A percentile compares a stretch with the other conserved stretches of the same genome.
Evolutionary conservation across 164 flowering plant genomes (phyloP).

Genomic region (Annona squamosa): DNA sequence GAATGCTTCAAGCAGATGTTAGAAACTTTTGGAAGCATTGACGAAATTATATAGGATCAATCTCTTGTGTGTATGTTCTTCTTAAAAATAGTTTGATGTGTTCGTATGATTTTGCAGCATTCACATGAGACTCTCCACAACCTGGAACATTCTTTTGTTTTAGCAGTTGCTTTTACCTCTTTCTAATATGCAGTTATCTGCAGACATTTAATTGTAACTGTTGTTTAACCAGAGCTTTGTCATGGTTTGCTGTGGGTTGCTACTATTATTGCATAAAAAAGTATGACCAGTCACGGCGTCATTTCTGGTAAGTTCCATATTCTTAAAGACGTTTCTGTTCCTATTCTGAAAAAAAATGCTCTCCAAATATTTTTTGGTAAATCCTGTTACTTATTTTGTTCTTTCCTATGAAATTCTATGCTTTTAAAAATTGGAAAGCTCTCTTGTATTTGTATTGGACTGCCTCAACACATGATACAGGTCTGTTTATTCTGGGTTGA

Average conservation of each 20-base stretch:
- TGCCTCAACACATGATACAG: too few relatives aligned
- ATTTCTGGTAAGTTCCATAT: constrained; percentile 58
- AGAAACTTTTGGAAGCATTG: too few relatives aligned
- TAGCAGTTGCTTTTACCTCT: constrained; percentile 4
- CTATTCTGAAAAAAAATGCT: neutral
- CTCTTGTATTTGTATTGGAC: too few relatives aligned
- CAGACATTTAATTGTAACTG: constrained; percentile 7
- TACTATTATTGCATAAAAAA: constrained; percentile 93
- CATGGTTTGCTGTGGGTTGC: constrained; percentile 99
- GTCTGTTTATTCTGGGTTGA: too few relatives aligned
- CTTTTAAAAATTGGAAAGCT: too few relatives aligned
- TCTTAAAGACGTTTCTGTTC: neutral
- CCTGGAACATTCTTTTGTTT: neutral
- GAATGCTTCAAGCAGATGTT: neutral
- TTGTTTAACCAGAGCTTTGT: constrained; percentile 55
- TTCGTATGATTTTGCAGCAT: too few relatives aligned
- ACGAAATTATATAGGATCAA: too few relatives aligned
- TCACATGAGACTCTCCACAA: neutral
- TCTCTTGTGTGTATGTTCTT: too few relatives aligned
- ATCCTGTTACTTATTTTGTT: neutral
- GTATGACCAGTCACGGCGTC: constrained; percentile 78
- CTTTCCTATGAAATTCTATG: neutral
- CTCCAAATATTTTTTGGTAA: neutral
- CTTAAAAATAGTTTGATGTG: too few relatives aligned
- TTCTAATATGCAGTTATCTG: neutral